Conservation (phyloP, 371 early-diverging fungal species). For the Gilbertella persicaria region DNA sequence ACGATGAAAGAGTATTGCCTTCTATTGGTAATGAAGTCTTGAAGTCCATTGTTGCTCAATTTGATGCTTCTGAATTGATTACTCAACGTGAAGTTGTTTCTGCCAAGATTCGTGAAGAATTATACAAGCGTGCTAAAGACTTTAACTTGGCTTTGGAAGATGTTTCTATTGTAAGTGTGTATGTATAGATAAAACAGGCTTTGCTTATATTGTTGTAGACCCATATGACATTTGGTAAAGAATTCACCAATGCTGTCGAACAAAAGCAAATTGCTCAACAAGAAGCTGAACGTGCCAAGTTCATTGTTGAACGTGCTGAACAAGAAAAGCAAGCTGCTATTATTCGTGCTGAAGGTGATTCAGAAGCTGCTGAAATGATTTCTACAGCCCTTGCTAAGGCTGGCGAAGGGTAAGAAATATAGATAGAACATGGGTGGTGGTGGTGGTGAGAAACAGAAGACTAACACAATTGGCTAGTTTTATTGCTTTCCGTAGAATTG, state of each 20-base stretch:
- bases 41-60: slow-evolving; percentile 97
- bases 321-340: slow-evolving; percentile 98
- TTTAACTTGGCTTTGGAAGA: slow-evolving; percentile 97
- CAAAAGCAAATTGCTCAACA: slow-evolving; percentile 99
- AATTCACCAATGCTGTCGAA: slow-evolving; percentile 96
- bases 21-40: slow-evolving; percentile 99
- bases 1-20: slow-evolving; percentile 96
- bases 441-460: too few relatives aligned
- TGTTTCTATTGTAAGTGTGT: slow-evolving; percentile 73
- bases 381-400: not conserved
- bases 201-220: slow-evolving; percentile 40
- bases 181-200: too few relatives aligned
- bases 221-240: slow-evolving; percentile 94
- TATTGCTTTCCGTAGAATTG: slow-evolving; percentile 96
- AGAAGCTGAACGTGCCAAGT: slow-evolving; percentile 97
- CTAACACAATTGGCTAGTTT: slow-evolving; percentile 28
- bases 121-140: slow-evolving; percentile 80
- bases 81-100: slow-evolving; percentile 96
- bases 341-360: slow-evolving; percentile 97
- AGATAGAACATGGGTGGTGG: not conserved
- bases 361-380: slow-evolving; percentile 89
- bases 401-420: not conserved
- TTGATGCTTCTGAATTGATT: slow-evolving; percentile 98
- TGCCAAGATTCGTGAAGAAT: slow-evolving; percentile 87
- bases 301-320: slow-evolving; percentile 94